Conservation (phyloP, 208 protist genomes). For the Angomonas ambiguus region DNA sequence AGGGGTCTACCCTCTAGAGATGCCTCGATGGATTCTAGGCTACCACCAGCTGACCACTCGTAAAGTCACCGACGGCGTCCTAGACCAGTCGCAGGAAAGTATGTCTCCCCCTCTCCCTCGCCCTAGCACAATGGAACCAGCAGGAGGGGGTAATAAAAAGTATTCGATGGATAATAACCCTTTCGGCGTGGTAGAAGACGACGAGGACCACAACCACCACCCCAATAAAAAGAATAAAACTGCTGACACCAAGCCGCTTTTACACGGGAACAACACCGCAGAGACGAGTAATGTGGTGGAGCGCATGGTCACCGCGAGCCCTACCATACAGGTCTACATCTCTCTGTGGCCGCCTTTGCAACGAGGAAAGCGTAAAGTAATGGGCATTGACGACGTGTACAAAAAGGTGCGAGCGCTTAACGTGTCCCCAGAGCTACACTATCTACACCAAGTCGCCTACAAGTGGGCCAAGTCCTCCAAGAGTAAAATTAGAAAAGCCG, state of each 20-base stretch:
- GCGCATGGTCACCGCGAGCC: slow-evolving; percentile 12
- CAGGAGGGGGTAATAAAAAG: too few species aligned
- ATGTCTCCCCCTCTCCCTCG: too few species aligned
- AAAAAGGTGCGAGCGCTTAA: slow-evolving; percentile 37
- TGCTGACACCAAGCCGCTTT: neutral
- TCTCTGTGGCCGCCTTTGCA: slow-evolving; percentile 72
- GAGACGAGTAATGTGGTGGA: neutral
- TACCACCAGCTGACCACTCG: slow-evolving; percentile 28
- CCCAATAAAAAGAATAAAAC: neutral
- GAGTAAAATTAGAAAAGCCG: slow-evolving; percentile 36
- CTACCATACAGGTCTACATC: slow-evolving; percentile 76
- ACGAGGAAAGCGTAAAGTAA: slow-evolving; percentile 28
- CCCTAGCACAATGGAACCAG: too few species aligned
- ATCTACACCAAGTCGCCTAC: slow-evolving; percentile 60
- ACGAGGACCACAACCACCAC: neutral
- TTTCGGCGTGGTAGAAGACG: slow-evolving; percentile 3
- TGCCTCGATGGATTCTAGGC: slow-evolving; percentile 69
- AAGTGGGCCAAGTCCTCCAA: slow-evolving; percentile 43
- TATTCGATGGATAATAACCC: slow-evolving; percentile 12
- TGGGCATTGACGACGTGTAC: slow-evolving; percentile 25
- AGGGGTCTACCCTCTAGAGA: slow-evolving; percentile 62
- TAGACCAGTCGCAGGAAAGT: too few species aligned
- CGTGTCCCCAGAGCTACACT: slow-evolving; percentile 49
- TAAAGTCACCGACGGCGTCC: neutral
- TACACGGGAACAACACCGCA: neutral